Percentiles rank a stretch among this genome's conserved stretches.
Evolutionary conservation across 805 yeast species (phyloP).

Genomic region (Saccharomycopsis fodiens): DNA sequence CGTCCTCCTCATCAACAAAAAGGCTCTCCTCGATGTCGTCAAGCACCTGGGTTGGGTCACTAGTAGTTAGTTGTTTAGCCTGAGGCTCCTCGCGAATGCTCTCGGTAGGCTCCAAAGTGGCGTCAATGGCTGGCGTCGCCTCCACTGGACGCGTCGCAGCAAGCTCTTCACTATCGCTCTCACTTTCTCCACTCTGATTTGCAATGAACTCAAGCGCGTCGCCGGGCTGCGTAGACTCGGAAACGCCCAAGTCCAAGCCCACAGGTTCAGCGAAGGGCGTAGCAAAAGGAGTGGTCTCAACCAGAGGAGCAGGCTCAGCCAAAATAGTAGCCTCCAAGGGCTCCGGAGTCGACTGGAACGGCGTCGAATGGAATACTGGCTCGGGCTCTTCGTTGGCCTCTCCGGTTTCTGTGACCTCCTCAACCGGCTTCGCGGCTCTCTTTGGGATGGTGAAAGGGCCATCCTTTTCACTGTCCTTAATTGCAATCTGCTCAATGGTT

Average conservation of each 20-base stretch:
- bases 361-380: too few relatives aligned
- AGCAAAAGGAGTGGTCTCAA: background rate
- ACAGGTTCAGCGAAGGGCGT: too few relatives aligned
- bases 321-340: background rate
- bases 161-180: too few relatives aligned
- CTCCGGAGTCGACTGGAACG: background rate
- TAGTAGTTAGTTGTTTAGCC: too few relatives aligned
- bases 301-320: background rate
- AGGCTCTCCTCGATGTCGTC: background rate
- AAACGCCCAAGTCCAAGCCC: background rate
- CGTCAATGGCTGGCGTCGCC: background rate
- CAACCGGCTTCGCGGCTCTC: background rate
- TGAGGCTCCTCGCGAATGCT: background rate
- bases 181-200: background rate
- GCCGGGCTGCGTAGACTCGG: too few relatives aligned
- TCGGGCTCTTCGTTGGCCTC: background rate
- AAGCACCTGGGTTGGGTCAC: background rate
- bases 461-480: background rate
- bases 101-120: background rate
- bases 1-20: conserved; percentile 2
- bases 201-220: too few relatives aligned
- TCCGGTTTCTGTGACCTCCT: conserved; percentile 1
- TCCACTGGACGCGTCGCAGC: too few relatives aligned
- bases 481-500: conserved; percentile 5
- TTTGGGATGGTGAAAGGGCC: background rate